Evolutionary conservation across 2,329 filamentous ascomycete species (phyloP).

Genomic region (Truncatella angustata): DNA sequence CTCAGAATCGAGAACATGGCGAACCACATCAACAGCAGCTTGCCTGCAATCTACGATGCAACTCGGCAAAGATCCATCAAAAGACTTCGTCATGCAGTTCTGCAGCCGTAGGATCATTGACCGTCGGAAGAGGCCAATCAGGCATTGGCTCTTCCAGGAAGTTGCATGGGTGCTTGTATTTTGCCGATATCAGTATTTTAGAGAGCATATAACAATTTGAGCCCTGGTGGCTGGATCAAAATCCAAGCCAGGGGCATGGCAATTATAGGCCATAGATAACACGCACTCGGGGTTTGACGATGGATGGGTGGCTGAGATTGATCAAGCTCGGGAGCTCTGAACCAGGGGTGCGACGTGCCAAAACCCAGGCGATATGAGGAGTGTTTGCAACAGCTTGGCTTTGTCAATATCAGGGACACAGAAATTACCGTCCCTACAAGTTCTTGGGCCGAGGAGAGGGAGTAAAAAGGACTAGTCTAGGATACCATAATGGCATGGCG

Average conservation of each 20-base stretch:
- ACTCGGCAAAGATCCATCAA: too few relatives aligned
- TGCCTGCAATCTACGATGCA: too few relatives aligned
- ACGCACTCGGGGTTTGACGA: background rate
- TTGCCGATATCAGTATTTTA: background rate
- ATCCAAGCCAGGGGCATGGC: background rate
- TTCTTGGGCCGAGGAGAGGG: background rate
- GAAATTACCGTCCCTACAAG: background rate
- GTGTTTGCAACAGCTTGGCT: background rate
- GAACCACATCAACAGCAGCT: too few relatives aligned
- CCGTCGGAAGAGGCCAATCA: constrained; percentile 25
- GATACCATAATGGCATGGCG: background rate
- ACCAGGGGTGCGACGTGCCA: background rate
- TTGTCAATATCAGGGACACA: background rate
- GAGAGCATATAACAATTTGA: background rate
- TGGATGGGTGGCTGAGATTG: constrained; percentile 1
- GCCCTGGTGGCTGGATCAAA: constrained; percentile 3
- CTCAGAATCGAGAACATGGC: too few relatives aligned
- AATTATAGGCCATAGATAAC: background rate
- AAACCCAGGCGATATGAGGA: background rate
- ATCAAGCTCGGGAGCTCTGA: background rate
- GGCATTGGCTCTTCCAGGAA: constrained; percentile 28
- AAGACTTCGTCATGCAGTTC: too few relatives aligned
- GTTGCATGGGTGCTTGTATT: constrained; percentile 9
- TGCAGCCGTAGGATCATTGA: constrained; percentile 23
- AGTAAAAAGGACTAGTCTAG: background rate